Base-by-base conservation (phyloP, 495 filamentous ascomycete genomes). In the Apiosordaria backusii region DNA sequence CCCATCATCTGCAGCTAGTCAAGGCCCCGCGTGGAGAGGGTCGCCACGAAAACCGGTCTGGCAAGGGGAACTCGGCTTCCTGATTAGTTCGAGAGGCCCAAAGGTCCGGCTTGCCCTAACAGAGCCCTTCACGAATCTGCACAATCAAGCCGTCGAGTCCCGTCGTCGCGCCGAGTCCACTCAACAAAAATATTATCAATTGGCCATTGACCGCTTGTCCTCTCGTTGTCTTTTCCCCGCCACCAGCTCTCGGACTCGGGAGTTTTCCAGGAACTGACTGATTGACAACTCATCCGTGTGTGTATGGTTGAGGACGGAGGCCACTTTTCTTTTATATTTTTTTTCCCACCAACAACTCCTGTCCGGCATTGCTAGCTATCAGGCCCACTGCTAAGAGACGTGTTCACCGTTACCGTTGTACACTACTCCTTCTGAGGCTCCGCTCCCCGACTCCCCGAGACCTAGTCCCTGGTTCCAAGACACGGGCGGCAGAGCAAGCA, bases 21-120 rank as follows among this genome's bases (percentile, higher is more conserved):
- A 15, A 57, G 23, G 53, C 53, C 53, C 53, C 53, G 53, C 53
- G 53, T 57, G 53, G 53, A 57, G 53, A 24, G 53, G 53, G 53
- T 57, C 53, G 45, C 45, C 45, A 50, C 45, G 53, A 57, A 55
- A 24, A 45, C 35, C 35, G 35, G 35, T 45, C 35, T 45, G 35
- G 35, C 35, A 15, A 45, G 35, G 35, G 35, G 35, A 45, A 45
- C 35, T 45, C 10, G 35, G 35, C 35, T 45, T 45, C 35, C 35
- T 45, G 13, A 45, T 45, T 45, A 45, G 35, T 45, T 45, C 35
- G 35, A 45, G 35, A 45, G 9, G 9, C 35, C 35, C 35, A 45
- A 45, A 45, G 35, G 35, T 45, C 35, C 35, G 35, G 35, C 16
- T 45, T 45, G 35, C 35, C 35, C 35, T 45, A 45, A 45, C 35